A percentile compares a stretch with the other conserved stretches of the same genome.
Conservation (phyloP, 495 filamentous ascomycete species). For the Cladorrhinum samala region DNA sequence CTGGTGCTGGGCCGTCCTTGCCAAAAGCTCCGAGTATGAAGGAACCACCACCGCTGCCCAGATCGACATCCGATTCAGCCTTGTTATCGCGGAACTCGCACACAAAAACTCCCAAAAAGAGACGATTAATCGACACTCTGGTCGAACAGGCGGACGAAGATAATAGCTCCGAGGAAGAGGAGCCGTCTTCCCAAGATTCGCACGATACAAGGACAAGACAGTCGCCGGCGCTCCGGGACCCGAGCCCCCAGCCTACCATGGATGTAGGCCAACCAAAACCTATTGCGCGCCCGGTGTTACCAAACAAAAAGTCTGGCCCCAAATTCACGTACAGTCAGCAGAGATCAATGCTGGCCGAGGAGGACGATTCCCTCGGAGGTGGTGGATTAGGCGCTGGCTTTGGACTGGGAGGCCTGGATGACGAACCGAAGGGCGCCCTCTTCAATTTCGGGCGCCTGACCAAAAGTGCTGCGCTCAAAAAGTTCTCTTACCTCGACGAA, state of each 20-base stretch:
- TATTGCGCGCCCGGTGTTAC: constrained; percentile 11
- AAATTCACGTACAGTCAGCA: constrained; percentile 46
- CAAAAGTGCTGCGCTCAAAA: constrained; percentile 26
- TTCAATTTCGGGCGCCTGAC: constrained; percentile 33
- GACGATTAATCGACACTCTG: constrained; percentile 51
- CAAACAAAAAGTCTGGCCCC: constrained; percentile 23
- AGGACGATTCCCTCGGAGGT: constrained; percentile 28
- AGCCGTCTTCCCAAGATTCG: constrained; percentile 7
- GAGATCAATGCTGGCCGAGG: constrained; percentile 41
- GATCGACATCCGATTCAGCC: neutral
- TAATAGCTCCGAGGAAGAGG: constrained; percentile 17
- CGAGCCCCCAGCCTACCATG: constrained; percentile 13
- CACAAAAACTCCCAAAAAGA: constrained; percentile 28
- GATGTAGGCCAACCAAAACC: neutral
- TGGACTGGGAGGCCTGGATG: constrained; percentile 8
- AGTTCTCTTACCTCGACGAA: constrained; percentile 30
- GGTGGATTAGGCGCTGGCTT: constrained; percentile 13
- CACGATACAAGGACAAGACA: neutral
- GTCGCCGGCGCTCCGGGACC: constrained; percentile 7
- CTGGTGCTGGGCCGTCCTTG: constrained; percentile 10
- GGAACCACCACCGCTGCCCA: constrained; percentile 9
- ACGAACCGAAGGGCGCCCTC: constrained; percentile 29
- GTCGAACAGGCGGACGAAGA: constrained; percentile 34
- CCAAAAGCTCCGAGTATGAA: constrained; percentile 2
- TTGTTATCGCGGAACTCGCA: neutral